Base-by-base conservation (phyloP, 164 flowering plant species). In the Santalum album region DNA sequence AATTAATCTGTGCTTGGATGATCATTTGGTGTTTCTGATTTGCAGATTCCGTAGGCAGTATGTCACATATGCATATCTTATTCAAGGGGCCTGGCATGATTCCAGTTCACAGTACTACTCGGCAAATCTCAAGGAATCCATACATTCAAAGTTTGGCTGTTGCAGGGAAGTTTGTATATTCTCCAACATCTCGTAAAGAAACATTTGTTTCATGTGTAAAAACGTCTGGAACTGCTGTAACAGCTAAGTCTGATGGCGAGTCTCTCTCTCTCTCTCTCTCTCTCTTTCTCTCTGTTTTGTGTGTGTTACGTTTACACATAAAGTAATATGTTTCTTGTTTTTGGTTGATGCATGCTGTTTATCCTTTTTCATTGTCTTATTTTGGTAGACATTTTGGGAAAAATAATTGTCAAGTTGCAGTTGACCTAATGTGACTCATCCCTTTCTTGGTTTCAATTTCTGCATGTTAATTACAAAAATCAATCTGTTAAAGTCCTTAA, bases 171-270 rank as follows among this genome's bases (percentile, higher is more conserved):
- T 46, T 65, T 52, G 60, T 39, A 40, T 70, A 57, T 60, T 62
- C 68, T 45, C 50, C 70, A 25, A 53, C 38, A 20, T 67, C 62
- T 51, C 62, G 58, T 22, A 68, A 51, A 38, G 55, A 48, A 51
- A 22, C 57, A 16, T 23, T 44, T 10, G 29, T 69, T 24, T 58
- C 73, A 29, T 59, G 74, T 64, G 64, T 54, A 2, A 77, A 77
- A 72, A 62, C 79, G 51, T 64, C 80, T 35, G 80, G 71, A 45
- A 47, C 78, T 43, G 16, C 68, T 21, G 47, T 60, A n/a, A 49
- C 73, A 36, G 54, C 66, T 23, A 60, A 74, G 27, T 63, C 78
- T 61, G 72, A 64, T 53, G 80, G 87, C 78, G 59, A 76, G 78
- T 60, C 43, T 9, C 19, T 29, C 55, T 36, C 43, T 20, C 7